Conservation (phyloP, 176 grass and related monocot species). For the Melocanna baccifera region DNA sequence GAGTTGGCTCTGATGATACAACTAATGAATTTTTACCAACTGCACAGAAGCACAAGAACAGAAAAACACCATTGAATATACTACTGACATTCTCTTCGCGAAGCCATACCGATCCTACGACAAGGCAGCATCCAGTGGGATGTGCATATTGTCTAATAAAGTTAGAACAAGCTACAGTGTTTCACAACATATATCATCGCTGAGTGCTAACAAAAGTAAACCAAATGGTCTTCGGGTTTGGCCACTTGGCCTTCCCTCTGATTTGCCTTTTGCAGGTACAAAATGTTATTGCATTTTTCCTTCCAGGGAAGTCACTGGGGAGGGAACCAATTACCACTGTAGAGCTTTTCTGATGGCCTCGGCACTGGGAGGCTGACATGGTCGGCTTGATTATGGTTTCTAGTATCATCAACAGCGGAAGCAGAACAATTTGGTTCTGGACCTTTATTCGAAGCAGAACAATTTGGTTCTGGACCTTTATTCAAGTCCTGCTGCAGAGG, state of each 20-base stretch:
- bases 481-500: conserved; percentile 46
- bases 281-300: not conserved
- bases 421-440: conserved; percentile 9
- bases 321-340: conserved; percentile 43
- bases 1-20: not conserved
- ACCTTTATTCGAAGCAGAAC: conserved; percentile 33
- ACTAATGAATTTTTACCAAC: conserved; percentile 27
- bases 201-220: not conserved
- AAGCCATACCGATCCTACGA: conserved; percentile 14
- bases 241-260: not conserved
- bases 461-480: conserved; percentile 24
- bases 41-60: conserved; percentile 21
- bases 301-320: conserved; percentile 35
- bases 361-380: conserved; percentile 9
- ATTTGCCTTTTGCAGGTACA: conserved; percentile 23
- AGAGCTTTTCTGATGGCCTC: conserved; percentile 23
- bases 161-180: conserved; percentile 28
- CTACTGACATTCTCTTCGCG: not conserved
- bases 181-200: conserved; percentile 29
- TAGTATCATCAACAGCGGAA: conserved; percentile 24
- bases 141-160: conserved; percentile 36
- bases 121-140: not conserved
- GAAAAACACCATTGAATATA: not conserved
- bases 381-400: conserved; percentile 23
- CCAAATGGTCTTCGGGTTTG: not conserved